A percentile compares a stretch with the other conserved stretches of the same genome.
phyloP scores from a whole-genome alignment of 1,139 yeast genomes.

The Kluyveromyces sp. region DNA sequence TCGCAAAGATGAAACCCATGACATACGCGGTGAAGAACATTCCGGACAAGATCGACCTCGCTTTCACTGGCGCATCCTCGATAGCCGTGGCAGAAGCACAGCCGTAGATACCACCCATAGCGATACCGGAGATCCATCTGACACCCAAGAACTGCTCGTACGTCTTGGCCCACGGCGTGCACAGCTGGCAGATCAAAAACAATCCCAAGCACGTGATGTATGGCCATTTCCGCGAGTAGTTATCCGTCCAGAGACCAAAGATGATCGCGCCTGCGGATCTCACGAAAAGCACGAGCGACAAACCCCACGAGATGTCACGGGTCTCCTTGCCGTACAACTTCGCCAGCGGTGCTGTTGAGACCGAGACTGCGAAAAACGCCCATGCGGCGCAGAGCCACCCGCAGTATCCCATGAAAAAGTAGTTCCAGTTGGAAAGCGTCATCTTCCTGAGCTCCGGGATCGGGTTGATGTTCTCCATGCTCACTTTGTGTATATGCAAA shows the following conservation, averaged over 20 bases:
- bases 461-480: slow-evolving; percentile 39
- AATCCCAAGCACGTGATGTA: slow-evolving; percentile 46
- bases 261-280: slow-evolving; percentile 69
- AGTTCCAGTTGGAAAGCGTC: slow-evolving; percentile 54
- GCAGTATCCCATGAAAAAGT: slow-evolving; percentile 48
- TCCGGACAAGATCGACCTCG: slow-evolving; percentile 61
- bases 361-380: slow-evolving; percentile 67
- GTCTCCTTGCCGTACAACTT: slow-evolving; percentile 42
- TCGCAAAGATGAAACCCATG: slow-evolving; percentile 60
- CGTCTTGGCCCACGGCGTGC: slow-evolving; percentile 63
- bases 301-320: slow-evolving; percentile 68
- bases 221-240: slow-evolving; percentile 70
- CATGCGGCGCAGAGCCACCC: slow-evolving; percentile 81
- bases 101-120: slow-evolving; percentile 70
- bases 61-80: slow-evolving; percentile 59
- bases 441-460: slow-evolving; percentile 44
- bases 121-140: slow-evolving; percentile 58
- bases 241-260: slow-evolving; percentile 61
- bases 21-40: slow-evolving; percentile 69
- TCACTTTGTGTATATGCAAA: slow-evolving; percentile 21
- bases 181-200: slow-evolving; percentile 57
- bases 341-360: slow-evolving; percentile 53
- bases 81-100: slow-evolving; percentile 60
- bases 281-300: slow-evolving; percentile 70
- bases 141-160: slow-evolving; percentile 62